Percentiles rank a stretch among this genome's conserved stretches.
Conservation (phyloP, 1,139 yeast genomes). For the Pichia sp. region DNA sequence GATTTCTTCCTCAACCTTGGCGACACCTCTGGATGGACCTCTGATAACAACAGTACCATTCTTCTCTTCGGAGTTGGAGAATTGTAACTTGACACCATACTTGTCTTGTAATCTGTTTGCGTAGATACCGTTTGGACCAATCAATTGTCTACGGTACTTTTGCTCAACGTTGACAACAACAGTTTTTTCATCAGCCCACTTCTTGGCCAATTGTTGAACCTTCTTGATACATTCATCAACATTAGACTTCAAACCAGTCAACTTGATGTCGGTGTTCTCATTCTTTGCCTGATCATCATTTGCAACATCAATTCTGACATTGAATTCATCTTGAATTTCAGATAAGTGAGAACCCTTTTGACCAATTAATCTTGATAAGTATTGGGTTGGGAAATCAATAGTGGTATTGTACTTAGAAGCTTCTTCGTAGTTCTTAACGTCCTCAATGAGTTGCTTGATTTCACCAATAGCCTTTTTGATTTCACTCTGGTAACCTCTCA, state of each 20-base stretch:
- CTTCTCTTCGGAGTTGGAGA: slow-evolving; percentile 45
- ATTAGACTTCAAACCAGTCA: slow-evolving; percentile 69
- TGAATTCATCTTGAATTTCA: slow-evolving; percentile 67
- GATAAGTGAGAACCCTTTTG: slow-evolving; percentile 74
- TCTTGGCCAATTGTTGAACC: slow-evolving; percentile 54
- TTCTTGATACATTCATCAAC: slow-evolving; percentile 67
- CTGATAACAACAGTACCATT: slow-evolving; percentile 54
- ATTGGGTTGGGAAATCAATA: slow-evolving; percentile 56
- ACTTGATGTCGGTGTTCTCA: slow-evolving; percentile 38
- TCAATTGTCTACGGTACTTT: slow-evolving; percentile 73
- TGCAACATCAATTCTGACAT: slow-evolving; percentile 66
- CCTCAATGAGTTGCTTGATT: slow-evolving; percentile 49
- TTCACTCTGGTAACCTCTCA: slow-evolving; percentile 57
- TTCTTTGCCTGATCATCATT: slow-evolving; percentile 20
- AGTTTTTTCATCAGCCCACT: slow-evolving; percentile 76
- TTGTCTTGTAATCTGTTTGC: slow-evolving; percentile 85
- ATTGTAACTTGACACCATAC: slow-evolving; percentile 74
- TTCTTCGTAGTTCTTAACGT: slow-evolving; percentile 55
- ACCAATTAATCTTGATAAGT: slow-evolving; percentile 80
- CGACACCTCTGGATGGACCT: slow-evolving; percentile 90
- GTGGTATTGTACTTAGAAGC: slow-evolving; percentile 51
- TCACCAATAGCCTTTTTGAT: slow-evolving; percentile 49
- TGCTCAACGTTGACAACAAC: slow-evolving; percentile 62
- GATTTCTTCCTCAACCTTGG: slow-evolving; percentile 80
- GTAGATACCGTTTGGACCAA: slow-evolving; percentile 79